Conservation (phyloP, 73 alveolate species). For the Tetrahymena malaccensis region DNA sequence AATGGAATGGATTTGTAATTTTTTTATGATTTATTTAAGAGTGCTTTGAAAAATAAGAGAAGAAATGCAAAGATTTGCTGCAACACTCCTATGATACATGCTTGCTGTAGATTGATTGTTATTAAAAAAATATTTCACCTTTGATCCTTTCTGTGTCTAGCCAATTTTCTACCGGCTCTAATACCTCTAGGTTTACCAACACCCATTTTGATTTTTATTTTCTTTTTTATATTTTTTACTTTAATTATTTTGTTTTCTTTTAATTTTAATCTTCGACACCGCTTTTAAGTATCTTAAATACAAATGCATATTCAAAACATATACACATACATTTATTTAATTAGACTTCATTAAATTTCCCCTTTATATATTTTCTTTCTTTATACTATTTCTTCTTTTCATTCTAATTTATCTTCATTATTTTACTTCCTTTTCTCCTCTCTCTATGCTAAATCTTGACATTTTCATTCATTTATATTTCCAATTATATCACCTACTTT, state of each 20-base stretch:
- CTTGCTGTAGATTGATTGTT: neutral
- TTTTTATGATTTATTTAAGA: neutral
- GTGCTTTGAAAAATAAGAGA: neutral
- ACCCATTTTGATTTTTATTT: constrained; percentile 29
- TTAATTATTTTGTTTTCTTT: neutral
- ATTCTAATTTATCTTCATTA: neutral
- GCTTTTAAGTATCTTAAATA: neutral
- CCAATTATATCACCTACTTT: neutral
- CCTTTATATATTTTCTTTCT: neutral
- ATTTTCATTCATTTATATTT: neutral
- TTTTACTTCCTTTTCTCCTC: neutral
- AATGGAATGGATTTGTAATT: neutral
- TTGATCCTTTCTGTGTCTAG: constrained; percentile 33
- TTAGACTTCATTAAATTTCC: neutral
- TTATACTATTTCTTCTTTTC: neutral
- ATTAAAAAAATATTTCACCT: neutral
- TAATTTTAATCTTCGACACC: neutral
- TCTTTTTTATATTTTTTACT: constrained; percentile 1
- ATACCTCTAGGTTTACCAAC: constrained; percentile 47
- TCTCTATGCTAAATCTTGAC: neutral
- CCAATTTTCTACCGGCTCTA: constrained; percentile 41
- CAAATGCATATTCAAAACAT: neutral
- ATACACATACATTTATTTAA: neutral
- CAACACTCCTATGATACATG: neutral
- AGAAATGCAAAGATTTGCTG: neutral